A percentile compares a stretch with the other conserved stretches of the same genome.
Conservation (phyloP, 1,139 yeast species). For the Debaryomyces fabryi region DNA sequence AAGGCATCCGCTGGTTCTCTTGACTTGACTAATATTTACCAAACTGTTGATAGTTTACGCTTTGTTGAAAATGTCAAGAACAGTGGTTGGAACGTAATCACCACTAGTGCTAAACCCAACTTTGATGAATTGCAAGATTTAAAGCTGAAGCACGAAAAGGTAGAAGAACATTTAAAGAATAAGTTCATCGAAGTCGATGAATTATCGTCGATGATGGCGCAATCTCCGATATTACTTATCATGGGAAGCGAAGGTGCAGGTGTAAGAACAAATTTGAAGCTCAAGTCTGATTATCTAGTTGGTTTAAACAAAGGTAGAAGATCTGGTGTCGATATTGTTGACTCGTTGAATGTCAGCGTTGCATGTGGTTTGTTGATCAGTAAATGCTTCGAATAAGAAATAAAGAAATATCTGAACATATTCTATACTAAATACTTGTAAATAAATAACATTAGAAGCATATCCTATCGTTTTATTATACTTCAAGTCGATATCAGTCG, state of each 20-base stretch:
- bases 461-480: neutral
- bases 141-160: constrained; percentile 24
- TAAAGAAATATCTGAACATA: neutral
- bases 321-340: constrained; percentile 52
- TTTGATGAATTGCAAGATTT: constrained; percentile 22
- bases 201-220: constrained; percentile 42
- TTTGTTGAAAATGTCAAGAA: constrained; percentile 59
- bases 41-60: constrained; percentile 56
- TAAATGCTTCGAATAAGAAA: constrained; percentile 22
- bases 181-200: constrained; percentile 46
- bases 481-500: neutral
- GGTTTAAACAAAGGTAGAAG: constrained; percentile 45
- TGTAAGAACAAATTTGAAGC: constrained; percentile 64
- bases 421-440: neutral
- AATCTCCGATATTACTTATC: constrained; percentile 67
- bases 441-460: neutral
- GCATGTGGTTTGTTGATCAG: constrained; percentile 74
- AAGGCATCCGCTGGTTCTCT: constrained; percentile 90
- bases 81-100: constrained; percentile 73
- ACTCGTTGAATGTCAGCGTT: constrained; percentile 86
- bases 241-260: constrained; percentile 89
- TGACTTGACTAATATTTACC: constrained; percentile 68
- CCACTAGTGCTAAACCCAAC: constrained; percentile 53
- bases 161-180: constrained; percentile 23
- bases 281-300: constrained; percentile 67